Base-by-base conservation (phyloP, 2,329 filamentous ascomycete genomes). In the Pestalotiopsis sp. region DNA sequence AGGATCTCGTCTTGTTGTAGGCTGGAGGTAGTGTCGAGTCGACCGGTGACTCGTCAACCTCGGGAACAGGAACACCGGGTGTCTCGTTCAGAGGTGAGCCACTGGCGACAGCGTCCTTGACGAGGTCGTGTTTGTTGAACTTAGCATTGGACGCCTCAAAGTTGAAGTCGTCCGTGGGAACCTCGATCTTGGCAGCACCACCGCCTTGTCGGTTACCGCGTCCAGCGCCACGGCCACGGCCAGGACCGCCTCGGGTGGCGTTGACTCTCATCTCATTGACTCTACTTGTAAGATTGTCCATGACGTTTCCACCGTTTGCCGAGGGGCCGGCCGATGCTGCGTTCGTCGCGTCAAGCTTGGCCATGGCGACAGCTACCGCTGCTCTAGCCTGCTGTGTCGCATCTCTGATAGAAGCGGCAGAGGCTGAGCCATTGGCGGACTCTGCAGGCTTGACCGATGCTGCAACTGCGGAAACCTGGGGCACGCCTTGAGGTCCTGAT, bases 131-230 rank as follows among this genome's bases (percentile, higher is more conserved):
- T 81, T 97, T 86, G 83, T 94, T 95, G 83, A 97, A 97, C 78
- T 94, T 96, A 62, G 92, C 92, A 77, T 97, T 97, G 35, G 92
- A 86, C 17, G 87, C 88, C 73, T 92, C 92, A 76, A 99, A 99
- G 76, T 99, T 95, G 74, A 94, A 99, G 76, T 98, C 96, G 1
- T 93, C 90, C 61, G 92, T 88, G 0, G 96, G 96, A 2, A 99
- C 93, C 65, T 97, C 94, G 39, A 98, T 89, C 81, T 93, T 96
- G 73, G 86, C 83, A 62, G 85, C 81, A 61, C 70, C 73, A 52
- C 74, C 44, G 26, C 78, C 79, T 39, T 61, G 58, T 44, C 84
- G 81, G 1, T 83, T 82, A 11, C 84, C 84, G 67, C 84, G 83
- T 40, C 78, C 30, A 35, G 6, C 30, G 6, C 30, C 79, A 61